Evolutionary conservation across 192 early-diverging fungal species (phyloP).

Genomic region (Podila horticola): DNA sequence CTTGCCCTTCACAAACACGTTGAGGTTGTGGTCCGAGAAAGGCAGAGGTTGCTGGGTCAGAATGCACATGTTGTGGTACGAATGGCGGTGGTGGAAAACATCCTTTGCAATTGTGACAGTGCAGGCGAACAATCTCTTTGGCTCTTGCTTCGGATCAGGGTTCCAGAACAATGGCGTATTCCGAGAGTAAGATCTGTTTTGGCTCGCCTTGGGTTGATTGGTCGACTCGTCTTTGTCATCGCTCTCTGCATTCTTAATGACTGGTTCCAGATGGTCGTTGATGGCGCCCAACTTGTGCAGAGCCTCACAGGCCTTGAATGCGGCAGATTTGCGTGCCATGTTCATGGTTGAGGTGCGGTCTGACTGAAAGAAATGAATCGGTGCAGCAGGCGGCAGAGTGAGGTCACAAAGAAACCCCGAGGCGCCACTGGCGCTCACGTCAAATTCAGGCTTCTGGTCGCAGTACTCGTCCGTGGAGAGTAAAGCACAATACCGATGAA

Average conservation of each 20-base stretch:
- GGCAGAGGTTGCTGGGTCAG: conserved; percentile 58
- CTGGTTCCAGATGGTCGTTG: conserved; percentile 78
- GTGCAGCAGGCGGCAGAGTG: conserved; percentile 71
- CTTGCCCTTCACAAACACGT: conserved; percentile 46
- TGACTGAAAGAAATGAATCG: conserved; percentile 61
- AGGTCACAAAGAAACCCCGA: conserved; percentile 61
- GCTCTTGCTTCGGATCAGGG: not conserved
- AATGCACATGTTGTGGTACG: conserved; percentile 55
- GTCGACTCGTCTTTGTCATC: conserved; percentile 10
- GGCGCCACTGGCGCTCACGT: conserved; percentile 19
- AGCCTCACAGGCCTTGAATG: conserved; percentile 75
- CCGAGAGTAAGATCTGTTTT: conserved; percentile 28
- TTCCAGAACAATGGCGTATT: conserved; percentile 55
- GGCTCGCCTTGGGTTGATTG: conserved; percentile 3
- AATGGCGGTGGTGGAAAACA: conserved; percentile 15
- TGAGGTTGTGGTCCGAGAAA: conserved; percentile 15
- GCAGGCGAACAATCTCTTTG: conserved; percentile 30
- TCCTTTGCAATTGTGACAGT: conserved; percentile 38
- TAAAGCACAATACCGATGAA: conserved; percentile 78
- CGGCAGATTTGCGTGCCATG: conserved; percentile 74
- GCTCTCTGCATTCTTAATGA: conserved; percentile 27
- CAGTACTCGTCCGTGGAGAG: conserved; percentile 75
- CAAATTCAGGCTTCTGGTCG: conserved; percentile 65
- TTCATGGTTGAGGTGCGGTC: conserved; percentile 64
- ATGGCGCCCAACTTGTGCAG: conserved; percentile 76